These are phyloP conservation scores for Wickerhamiella domercqiae DNA, from an alignment of 805 yeast species.

Conservation along the genomic window DNA sequence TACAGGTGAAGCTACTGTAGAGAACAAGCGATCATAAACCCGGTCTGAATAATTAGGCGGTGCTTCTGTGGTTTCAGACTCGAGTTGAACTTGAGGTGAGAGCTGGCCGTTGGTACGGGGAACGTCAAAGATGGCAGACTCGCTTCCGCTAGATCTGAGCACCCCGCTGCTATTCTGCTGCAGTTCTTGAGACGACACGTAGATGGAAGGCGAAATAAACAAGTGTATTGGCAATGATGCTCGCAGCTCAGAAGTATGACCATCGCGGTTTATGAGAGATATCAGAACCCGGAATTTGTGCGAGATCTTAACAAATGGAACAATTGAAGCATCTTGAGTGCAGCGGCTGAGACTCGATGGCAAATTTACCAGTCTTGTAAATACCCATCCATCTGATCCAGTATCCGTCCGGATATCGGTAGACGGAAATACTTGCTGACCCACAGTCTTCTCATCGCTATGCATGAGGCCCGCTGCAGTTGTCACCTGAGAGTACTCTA, in stretches of 20 bases:
- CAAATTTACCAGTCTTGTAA: conserved; percentile 40
- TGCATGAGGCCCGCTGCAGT: conserved; percentile 45
- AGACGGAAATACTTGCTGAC: conserved; percentile 29
- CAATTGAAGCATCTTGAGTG: conserved; percentile 76
- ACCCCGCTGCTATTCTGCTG: not conserved
- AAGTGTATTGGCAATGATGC: conserved; percentile 74
- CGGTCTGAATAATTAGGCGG: conserved; percentile 80
- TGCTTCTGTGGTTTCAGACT: conserved; percentile 29
- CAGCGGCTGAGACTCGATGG: conserved; percentile 63
- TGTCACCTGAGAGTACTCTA: conserved; percentile 44
- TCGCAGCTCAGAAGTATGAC: conserved; percentile 79
- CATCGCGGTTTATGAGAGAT: conserved; percentile 72
- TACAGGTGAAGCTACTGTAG: conserved; percentile 34
- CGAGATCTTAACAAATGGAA: conserved; percentile 57
- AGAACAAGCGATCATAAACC: conserved; percentile 67
- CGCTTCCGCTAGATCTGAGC: conserved; percentile 1
- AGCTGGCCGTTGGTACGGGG: conserved; percentile 2
- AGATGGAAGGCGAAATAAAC: conserved; percentile 70
- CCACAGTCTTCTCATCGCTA: conserved; percentile 46
- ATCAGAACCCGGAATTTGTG: conserved; percentile 77
- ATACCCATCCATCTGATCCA: conserved; percentile 52
- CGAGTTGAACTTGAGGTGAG: conserved; percentile 1
- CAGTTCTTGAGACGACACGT: conserved; percentile 37
- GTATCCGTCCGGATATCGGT: conserved; percentile 6
- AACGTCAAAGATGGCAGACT: conserved; percentile 13